Evolutionary conservation across 2,329 filamentous ascomycete species (phyloP), one percentile per base, ranked within the genome.

Genomic region (Botryotinia globosa): DNA sequence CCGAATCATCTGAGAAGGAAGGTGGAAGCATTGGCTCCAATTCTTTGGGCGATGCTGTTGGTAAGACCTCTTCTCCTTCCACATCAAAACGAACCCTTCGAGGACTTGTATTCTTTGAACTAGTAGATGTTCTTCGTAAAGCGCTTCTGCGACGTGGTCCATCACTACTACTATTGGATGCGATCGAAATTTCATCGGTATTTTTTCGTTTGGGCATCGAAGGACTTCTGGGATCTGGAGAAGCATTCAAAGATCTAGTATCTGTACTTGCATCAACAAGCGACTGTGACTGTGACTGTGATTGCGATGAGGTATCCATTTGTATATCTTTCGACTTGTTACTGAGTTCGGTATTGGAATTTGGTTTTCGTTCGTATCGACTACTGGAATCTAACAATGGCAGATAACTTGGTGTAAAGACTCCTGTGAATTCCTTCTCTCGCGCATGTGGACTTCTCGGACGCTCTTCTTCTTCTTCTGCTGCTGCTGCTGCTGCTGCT

Each of bases 71-170:
- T 75, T 85, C 82, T 70, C 88, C 88, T 78, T 85, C 85, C 63
- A 90, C 85, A 54, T 89, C 85, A 75, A 91, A 91, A 65, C 89
- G 88, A 72, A 91, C 89, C 73, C 87, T 85, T 44, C 88, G 85
- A n/a, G 87, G 87, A 77, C 87, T 89, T 61, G 84, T 83, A 9
- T 81, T 82, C 70, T 85, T 84, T 67, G 83, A 85, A 39, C 85
- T 84, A 45, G 82, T 84, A 76, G 85, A 88, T 1, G 86, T 85
- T 66, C 88, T 84, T 73, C 89, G 86, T 72, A 90, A 80, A 63
- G 87, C 89, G 77, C 89, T 90, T 75, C 87, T 84, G 64, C 85
- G 84, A 54, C 81, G 80, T 75, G 83, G 84, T 34, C 82, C 82
- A 65, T 87, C 84, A 80, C 87, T 88, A 80, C 87, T 88, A 77